Evolutionary conservation across 352 stramenopile genomes (phyloP), one percentile per base, ranked within the genome.

Genomic region (Phytophthora ramorum): DNA sequence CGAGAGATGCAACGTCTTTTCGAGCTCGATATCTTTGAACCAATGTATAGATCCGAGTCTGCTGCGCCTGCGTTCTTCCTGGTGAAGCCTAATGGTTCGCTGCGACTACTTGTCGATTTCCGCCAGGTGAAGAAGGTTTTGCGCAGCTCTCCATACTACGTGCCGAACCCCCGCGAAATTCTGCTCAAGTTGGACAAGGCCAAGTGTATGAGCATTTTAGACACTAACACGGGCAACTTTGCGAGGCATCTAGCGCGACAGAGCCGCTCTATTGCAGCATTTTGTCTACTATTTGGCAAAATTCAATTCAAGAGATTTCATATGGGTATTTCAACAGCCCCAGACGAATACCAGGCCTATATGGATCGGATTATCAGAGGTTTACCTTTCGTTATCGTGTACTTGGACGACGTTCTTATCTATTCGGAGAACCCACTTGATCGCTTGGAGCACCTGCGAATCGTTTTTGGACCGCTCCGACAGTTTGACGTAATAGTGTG

Each of bases 41-140:
- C 60, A 17, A 55, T 60, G 1, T 66, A 60, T 22, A 46, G n/a
- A 0, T 55, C 49, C 0, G 49, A 60, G 9, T 5, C 41, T 2
- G 49, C 58, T 16, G 30, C 32, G 17, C 49, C 58, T 4, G 58
- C 58, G 3, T 59, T 66, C 48, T 60, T 60, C 49, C 6, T 60
- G 7, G 0, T 45, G 8, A 52, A 64, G 16, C 35, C 17, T 3
- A 55, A 26, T 20, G 57, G 46, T 44, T 6, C 20, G 1, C 12
- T 65, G 7, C n/a, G 58, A 9, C 13, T 58, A 5, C 38, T 56
- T 49, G 43, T 63, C 6, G 44, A 56, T 13, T 56, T 63, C 14
- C 14, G 45, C 2, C 43, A 17, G 1, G 13, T 62, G 0, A 62
- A 62, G 8, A 3, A 37, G 10, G 48, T 28, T 35, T 16, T 64